These are phyloP conservation scores for Epichloe sp. DNA, from an alignment of 2,329 filamentous ascomycete species.

Conservation along the genomic window DNA sequence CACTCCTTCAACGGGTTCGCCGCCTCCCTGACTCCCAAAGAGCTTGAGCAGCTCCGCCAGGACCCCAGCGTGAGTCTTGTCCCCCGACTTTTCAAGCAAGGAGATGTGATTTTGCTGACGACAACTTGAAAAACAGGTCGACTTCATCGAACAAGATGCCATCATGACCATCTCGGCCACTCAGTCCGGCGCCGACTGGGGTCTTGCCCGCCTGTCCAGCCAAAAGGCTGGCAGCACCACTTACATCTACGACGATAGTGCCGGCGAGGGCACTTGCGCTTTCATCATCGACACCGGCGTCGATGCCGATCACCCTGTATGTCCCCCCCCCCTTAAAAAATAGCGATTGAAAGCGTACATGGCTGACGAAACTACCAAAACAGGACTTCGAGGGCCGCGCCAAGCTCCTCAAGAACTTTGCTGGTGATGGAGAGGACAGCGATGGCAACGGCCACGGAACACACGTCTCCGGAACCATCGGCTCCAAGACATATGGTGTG, in stretches of 20 bases:
- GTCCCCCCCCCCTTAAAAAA: slow-evolving; percentile 1
- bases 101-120: background rate
- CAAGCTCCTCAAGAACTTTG: slow-evolving; percentile 24
- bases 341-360: background rate
- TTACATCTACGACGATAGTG: slow-evolving; percentile 25
- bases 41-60: slow-evolving; percentile 14
- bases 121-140: slow-evolving; percentile 8
- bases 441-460: slow-evolving; percentile 35
- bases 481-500: slow-evolving; percentile 28
- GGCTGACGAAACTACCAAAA: background rate
- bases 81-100: background rate
- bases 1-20: slow-evolving; percentile 17
- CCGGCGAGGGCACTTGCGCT: slow-evolving; percentile 26
- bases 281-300: slow-evolving; percentile 35
- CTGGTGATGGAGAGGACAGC: slow-evolving; percentile 18
- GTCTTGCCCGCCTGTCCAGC: slow-evolving; percentile 25
- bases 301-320: slow-evolving; percentile 20
- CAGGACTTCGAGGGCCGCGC: slow-evolving; percentile 30
- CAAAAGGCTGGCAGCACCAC: slow-evolving; percentile 11
- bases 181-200: slow-evolving; percentile 28
- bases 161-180: slow-evolving; percentile 38
- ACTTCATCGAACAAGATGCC: slow-evolving; percentile 28
- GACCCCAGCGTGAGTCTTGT: slow-evolving; percentile 13
- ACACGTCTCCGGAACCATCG: slow-evolving; percentile 33
- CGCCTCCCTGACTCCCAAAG: slow-evolving; percentile 12